Evolutionary conservation across 331 rosid genomes (phyloP), one percentile per base, ranked within the genome.

Genomic region (Rosa hybrid): DNA sequence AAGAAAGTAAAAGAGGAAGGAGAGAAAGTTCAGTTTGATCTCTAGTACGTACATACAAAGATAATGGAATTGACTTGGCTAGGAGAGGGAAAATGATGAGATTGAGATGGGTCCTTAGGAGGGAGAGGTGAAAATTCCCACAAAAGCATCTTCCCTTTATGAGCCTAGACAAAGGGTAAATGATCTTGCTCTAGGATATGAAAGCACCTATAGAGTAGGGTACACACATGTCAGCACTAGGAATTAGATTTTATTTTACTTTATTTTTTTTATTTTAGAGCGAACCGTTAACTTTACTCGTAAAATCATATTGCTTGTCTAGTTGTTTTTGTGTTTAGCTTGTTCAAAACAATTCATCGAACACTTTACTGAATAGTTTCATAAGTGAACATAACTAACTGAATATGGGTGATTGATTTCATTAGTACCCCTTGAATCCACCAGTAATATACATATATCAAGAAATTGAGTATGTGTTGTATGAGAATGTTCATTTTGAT

Each of bases 61-160:
- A 45, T 12, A 14, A 70, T 21, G 48, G 17, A 45, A 70, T 70
- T 70, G 74, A 70, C 74, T 69, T 13, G 34, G 53, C 53, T 12
- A 11, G 6, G 11, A 25, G 48, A 11, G 20, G 11, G 4, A 8
- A 51, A 77, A 85, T 76, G 56, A 78, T 80, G 77, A 79, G 17
- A 82, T 81, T 54, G 75, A 74, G 75, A 77, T 65, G 78, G 83
- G 68, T 81, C 80, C 49, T 46, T 53, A 3, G 3, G 4, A 49
- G n/a, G 34, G 4, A 30, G 25, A 10, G 71, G 75, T 56, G 72
- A 73, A 86, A 51, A 25, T 63, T 27, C 42, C 18, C 16, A 63
- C 69, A 34, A 64, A 64, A 64, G 69, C 69, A 30, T 64, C 69
- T 27, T 30, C 70, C 70, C 70, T 64, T 64, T 30, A 13, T 14